These are phyloP conservation scores for Scheffersomyces segobiensis DNA, from an alignment of 1,139 yeast genomes.

Conservation along the genomic window DNA sequence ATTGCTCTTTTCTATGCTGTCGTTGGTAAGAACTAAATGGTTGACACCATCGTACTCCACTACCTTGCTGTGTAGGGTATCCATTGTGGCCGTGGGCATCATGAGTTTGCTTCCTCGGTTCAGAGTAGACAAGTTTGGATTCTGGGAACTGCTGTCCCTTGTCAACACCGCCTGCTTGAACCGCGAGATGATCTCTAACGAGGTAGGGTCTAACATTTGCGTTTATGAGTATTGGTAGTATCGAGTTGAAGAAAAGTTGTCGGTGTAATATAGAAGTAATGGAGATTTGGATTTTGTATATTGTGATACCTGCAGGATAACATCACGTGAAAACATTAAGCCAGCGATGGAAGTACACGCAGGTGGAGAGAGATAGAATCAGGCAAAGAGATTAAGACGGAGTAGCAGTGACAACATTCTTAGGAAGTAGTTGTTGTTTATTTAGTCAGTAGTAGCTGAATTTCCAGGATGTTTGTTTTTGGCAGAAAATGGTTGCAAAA, in stretches of 20 bases:
- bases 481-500: too few relatives aligned
- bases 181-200: constrained; percentile 39
- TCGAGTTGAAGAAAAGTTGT: not conserved
- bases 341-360: not conserved
- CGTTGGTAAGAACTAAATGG: constrained; percentile 41
- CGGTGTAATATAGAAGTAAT: not conserved
- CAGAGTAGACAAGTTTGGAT: constrained; percentile 16
- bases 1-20: constrained; percentile 29
- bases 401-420: not conserved
- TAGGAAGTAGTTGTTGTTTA: not conserved
- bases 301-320: not conserved
- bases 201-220: constrained; percentile 38
- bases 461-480: too few relatives aligned
- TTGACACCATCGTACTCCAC: constrained; percentile 46
- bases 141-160: constrained; percentile 5
- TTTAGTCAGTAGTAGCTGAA: too few relatives aligned
- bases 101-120: constrained; percentile 41
- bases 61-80: constrained; percentile 31
- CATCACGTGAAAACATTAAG: not conserved
- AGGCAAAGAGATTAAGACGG: not conserved
- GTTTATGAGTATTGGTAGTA: not conserved
- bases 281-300: not conserved
- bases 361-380: not conserved
- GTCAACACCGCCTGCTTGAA: constrained; percentile 41
- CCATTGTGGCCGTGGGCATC: constrained; percentile 18